Evolutionary conservation across 2,329 filamentous ascomycete species (phyloP).

Genomic region (Talaromyces sp.): DNA sequence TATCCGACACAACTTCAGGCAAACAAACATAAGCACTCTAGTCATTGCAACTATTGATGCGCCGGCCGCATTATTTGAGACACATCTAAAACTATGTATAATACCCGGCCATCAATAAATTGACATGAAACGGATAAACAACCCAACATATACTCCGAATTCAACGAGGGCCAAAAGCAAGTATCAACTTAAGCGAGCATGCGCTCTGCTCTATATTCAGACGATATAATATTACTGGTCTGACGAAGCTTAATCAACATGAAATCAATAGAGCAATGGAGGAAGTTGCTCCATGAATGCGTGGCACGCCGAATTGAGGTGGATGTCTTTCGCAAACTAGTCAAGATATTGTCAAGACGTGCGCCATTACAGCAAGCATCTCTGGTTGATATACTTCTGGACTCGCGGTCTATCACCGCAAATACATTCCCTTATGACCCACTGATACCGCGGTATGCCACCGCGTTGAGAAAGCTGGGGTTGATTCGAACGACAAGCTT

Average conservation of each 20-base stretch:
- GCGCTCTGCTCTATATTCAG: not conserved
- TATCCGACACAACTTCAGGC: not conserved
- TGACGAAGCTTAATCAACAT: not conserved
- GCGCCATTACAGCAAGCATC: slow-evolving; percentile 30
- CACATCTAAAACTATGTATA: not conserved
- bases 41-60: not conserved
- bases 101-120: no score
- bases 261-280: slow-evolving; percentile 34
- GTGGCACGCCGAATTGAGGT: slow-evolving; percentile 36
- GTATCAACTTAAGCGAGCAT: not conserved
- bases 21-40: not conserved
- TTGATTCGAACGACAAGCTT: slow-evolving; percentile 34
- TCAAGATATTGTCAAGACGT: slow-evolving; percentile 32
- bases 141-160: not conserved
- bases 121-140: not conserved
- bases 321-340: slow-evolving; percentile 37
- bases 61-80: not conserved
- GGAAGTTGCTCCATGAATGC: slow-evolving; percentile 36
- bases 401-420: slow-evolving; percentile 30
- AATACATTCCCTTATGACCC: slow-evolving; percentile 38
- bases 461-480: slow-evolving; percentile 35
- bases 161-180: not conserved
- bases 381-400: slow-evolving; percentile 35
- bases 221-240: not conserved
- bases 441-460: slow-evolving; percentile 41